Conservation (phyloP, 768 basidiomycete species). For the Podaxis rugospora region DNA sequence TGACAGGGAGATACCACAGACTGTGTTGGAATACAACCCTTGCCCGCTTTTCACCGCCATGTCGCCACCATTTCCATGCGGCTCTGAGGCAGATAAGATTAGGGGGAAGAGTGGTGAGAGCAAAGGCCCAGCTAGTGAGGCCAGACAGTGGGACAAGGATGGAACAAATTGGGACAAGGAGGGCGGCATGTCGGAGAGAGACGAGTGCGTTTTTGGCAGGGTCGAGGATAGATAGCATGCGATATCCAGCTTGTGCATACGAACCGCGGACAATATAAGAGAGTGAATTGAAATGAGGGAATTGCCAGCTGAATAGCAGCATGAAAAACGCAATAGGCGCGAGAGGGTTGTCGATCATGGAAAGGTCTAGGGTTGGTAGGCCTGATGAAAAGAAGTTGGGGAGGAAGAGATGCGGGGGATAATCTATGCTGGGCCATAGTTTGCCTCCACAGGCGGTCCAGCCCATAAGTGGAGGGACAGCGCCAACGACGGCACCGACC, state of each 20-base stretch:
- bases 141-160: slow-evolving; percentile 85
- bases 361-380: slow-evolving; percentile 31
- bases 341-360: slow-evolving; percentile 75
- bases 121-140: slow-evolving; percentile 89
- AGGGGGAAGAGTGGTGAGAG: slow-evolving; percentile 68
- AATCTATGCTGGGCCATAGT: slow-evolving; percentile 58
- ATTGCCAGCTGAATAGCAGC: slow-evolving; percentile 95
- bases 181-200: slow-evolving; percentile 73
- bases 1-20: slow-evolving; percentile 86
- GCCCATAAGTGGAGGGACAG: slow-evolving; percentile 92
- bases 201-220: slow-evolving; percentile 82
- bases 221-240: slow-evolving; percentile 82
- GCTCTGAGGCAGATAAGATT: slow-evolving; percentile 66
- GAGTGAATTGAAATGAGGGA: slow-evolving; percentile 96
- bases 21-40: slow-evolving; percentile 73
- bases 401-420: slow-evolving; percentile 57
- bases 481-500: slow-evolving; percentile 93
- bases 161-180: slow-evolving; percentile 75
- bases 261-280: slow-evolving; percentile 81
- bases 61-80: slow-evolving; percentile 73
- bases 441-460: slow-evolving; percentile 94
- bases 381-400: slow-evolving; percentile 50
- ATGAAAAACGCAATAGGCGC: slow-evolving; percentile 77
- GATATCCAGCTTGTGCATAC: slow-evolving; percentile 91
- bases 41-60: slow-evolving; percentile 73